Conservation (phyloP, 2,329 filamentous ascomycete species). For the Verticillium tricorpus region DNA sequence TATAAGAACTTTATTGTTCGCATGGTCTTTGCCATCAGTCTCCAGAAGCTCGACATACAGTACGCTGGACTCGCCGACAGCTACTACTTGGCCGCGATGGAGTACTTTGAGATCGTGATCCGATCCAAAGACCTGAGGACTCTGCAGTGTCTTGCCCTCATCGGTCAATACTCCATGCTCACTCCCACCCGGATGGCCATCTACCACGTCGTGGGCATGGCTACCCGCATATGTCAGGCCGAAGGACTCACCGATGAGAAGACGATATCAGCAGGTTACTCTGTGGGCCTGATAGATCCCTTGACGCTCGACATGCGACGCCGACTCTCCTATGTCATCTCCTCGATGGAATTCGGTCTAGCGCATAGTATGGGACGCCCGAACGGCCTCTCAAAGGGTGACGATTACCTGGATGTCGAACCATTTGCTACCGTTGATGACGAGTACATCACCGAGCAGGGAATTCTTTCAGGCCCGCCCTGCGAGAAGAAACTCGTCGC, state of each 20-base stretch:
- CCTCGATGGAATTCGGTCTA: slow-evolving; percentile 83
- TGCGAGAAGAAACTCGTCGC: slow-evolving; percentile 83
- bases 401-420: slow-evolving; percentile 78
- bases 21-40: slow-evolving; percentile 90
- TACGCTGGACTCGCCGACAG: slow-evolving; percentile 94
- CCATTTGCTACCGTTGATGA: slow-evolving; percentile 84
- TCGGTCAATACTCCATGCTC: slow-evolving; percentile 86
- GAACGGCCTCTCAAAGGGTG: slow-evolving; percentile 74
- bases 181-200: slow-evolving; percentile 89
- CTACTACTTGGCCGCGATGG: slow-evolving; percentile 88
- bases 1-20: slow-evolving; percentile 85
- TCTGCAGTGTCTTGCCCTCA: slow-evolving; percentile 80
- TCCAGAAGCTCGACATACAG: slow-evolving; percentile 84
- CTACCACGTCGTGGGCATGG: slow-evolving; percentile 88
- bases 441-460: slow-evolving; percentile 71
- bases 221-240: slow-evolving; percentile 82
- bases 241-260: slow-evolving; percentile 84
- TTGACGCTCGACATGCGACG: slow-evolving; percentile 86
- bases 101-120: slow-evolving; percentile 76
- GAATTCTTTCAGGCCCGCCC: slow-evolving; percentile 66
- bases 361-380: slow-evolving; percentile 85
- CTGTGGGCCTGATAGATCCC: slow-evolving; percentile 58
- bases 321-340: slow-evolving; percentile 81
- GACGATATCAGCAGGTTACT: slow-evolving; percentile 65
- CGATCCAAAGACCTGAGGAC: slow-evolving; percentile 87